Evolutionary conservation across 371 early-diverging fungal genomes (phyloP).

Genomic region (Smittium mucronatum): DNA sequence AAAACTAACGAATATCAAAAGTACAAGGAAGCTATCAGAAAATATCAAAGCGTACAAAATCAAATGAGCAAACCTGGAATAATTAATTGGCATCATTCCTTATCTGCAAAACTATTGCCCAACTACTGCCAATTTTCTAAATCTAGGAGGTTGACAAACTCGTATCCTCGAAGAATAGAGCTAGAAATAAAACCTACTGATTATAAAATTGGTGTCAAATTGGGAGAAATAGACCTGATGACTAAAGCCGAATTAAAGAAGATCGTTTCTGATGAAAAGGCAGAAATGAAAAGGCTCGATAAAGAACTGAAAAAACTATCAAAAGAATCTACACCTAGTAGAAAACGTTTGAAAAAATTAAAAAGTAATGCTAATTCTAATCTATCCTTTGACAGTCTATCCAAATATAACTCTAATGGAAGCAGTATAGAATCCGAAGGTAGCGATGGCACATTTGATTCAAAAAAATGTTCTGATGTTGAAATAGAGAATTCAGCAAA

Average conservation of each 20-base stretch:
- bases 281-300: background rate
- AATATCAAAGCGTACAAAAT: conserved; percentile 45
- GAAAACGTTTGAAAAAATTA: background rate
- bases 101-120: conserved; percentile 8
- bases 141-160: background rate
- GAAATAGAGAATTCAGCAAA: background rate
- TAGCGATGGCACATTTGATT: background rate
- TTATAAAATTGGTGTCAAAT: background rate
- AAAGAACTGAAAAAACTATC: background rate
- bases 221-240: background rate
- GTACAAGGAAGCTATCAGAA: conserved; percentile 41
- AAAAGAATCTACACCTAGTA: background rate
- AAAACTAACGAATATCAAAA: conserved; percentile 60
- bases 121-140: background rate
- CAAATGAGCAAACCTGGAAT: conserved; percentile 26
- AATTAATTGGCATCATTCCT: conserved; percentile 4
- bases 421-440: background rate
- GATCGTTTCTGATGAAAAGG: background rate
- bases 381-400: background rate
- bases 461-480: background rate
- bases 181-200: background rate
- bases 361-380: background rate
- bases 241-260: background rate
- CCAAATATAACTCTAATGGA: background rate
- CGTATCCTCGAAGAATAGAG: background rate